phyloP scores from a whole-genome alignment of 306 rosid genomes.

The Rubus idaeus region DNA sequence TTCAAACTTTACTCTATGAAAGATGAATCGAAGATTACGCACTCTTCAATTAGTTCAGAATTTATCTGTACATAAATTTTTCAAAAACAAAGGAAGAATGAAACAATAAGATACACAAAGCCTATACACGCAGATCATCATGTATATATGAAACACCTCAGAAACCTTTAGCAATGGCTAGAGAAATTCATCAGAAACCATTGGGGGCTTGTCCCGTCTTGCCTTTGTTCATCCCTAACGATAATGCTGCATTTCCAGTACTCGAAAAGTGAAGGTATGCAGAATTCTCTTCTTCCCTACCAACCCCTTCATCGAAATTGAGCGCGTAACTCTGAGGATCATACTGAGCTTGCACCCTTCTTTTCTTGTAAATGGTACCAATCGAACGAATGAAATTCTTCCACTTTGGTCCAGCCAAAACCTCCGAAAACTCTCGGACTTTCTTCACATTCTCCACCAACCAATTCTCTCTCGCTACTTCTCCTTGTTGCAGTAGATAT shows the following conservation, averaged over 20 bases:
- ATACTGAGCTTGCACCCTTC: conserved; percentile 32
- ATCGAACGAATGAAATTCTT: conserved; percentile 31
- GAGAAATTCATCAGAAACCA: neutral
- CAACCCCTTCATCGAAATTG: conserved; percentile 43
- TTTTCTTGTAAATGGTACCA: conserved; percentile 22
- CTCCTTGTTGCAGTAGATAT: conserved; percentile 16
- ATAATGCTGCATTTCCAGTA: conserved; percentile 16
- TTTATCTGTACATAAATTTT: neutral
- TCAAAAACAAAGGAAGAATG: conserved; percentile 2
- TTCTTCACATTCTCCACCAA: conserved; percentile 30
- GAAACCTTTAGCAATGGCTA: neutral
- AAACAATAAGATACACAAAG: neutral
- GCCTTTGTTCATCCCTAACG: conserved; percentile 18
- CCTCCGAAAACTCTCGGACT: conserved; percentile 25
- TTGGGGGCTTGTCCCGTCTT: neutral
- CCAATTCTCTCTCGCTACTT: conserved; percentile 20
- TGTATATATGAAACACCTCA: neutral
- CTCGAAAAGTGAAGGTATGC: conserved; percentile 20
- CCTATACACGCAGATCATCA: neutral
- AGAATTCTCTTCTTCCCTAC: conserved; percentile 1
- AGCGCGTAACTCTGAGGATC: conserved; percentile 53
- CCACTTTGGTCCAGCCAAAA: conserved; percentile 42
- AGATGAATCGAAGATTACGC: neutral
- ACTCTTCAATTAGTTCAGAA: neutral
- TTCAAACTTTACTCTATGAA: neutral